phyloP scores from a whole-genome alignment of 768 basidiomycete species.

The Crucibulum laeve region DNA sequence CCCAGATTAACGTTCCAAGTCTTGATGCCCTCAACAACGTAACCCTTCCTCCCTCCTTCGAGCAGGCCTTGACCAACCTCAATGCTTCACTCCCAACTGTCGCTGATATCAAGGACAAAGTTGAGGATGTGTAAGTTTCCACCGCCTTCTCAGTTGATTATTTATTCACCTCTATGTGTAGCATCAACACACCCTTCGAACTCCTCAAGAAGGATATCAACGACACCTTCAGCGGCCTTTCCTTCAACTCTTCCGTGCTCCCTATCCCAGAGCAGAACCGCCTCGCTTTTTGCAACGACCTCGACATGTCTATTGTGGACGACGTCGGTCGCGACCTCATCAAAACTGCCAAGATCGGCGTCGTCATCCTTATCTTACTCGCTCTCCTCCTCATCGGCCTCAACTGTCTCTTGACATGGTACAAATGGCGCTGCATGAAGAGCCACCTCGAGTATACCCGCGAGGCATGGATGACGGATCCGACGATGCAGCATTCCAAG shows the following conservation, averaged over 20 bases:
- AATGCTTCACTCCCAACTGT: conserved; percentile 81
- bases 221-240: conserved; percentile 69
- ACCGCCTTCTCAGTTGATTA: conserved; percentile 1
- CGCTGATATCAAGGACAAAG: conserved; percentile 61
- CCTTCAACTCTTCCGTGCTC: conserved; percentile 67
- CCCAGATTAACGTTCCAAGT: conserved; percentile 72
- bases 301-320: conserved; percentile 86
- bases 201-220: conserved; percentile 86
- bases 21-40: conserved; percentile 74
- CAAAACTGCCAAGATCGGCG: conserved; percentile 75
- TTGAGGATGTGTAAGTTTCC: conserved; percentile 61
- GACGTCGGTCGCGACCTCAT: conserved; percentile 78
- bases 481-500: conserved; percentile 46
- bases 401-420: conserved; percentile 82
- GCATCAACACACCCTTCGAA: conserved; percentile 86
- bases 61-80: conserved; percentile 66
- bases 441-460: conserved; percentile 64
- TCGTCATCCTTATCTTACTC: conserved; percentile 64
- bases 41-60: conserved; percentile 73
- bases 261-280: conserved; percentile 71
- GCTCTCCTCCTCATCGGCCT: conserved; percentile 72
- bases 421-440: conserved; percentile 76
- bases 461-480: conserved; percentile 74
- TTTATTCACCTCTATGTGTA: conserved; percentile 20
- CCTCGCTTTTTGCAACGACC: conserved; percentile 68